Evolutionary conservation across 768 basidiomycete genomes (phyloP).

Genomic region (Mycena rebaudengoi): DNA sequence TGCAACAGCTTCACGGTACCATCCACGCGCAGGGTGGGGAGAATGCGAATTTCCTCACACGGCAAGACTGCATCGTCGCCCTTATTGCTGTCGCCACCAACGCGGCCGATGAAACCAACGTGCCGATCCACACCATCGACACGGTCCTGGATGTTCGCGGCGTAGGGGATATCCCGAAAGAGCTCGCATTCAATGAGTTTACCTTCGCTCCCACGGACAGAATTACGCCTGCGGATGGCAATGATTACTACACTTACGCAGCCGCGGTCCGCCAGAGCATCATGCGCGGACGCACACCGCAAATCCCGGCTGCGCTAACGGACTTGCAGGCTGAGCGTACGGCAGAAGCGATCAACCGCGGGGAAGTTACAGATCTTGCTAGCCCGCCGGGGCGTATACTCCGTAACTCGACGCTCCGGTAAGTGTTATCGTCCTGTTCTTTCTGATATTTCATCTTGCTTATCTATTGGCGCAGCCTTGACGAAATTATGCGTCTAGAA

Average conservation of each 20-base stretch:
- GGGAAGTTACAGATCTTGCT: constrained; percentile 16
- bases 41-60: background rate
- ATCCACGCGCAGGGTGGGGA: constrained; percentile 5
- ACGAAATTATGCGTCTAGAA: constrained; percentile 7
- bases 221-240: background rate
- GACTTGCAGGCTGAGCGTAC: constrained; percentile 12
- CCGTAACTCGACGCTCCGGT: constrained; percentile 16
- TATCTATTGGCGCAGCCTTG: background rate
- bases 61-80: constrained; percentile 17
- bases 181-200: constrained; percentile 10
- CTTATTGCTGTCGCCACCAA: constrained; percentile 11
- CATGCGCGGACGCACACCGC: constrained; percentile 2
- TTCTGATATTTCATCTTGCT: background rate
- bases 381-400: constrained; percentile 12
- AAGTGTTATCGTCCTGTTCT: background rate
- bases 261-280: constrained; percentile 1
- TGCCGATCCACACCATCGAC: constrained; percentile 10
- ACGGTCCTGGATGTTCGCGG: constrained; percentile 20
- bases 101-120: background rate
- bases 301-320: background rate
- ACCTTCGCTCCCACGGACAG: constrained; percentile 14
- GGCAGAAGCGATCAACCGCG: background rate
- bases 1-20: background rate
- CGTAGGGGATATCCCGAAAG: background rate
- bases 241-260: constrained; percentile 10